Percentiles rank a stretch among this genome's conserved stretches.
Evolutionary conservation across 441 rosid genomes (phyloP).

Genomic region (Populus tomentosa): DNA sequence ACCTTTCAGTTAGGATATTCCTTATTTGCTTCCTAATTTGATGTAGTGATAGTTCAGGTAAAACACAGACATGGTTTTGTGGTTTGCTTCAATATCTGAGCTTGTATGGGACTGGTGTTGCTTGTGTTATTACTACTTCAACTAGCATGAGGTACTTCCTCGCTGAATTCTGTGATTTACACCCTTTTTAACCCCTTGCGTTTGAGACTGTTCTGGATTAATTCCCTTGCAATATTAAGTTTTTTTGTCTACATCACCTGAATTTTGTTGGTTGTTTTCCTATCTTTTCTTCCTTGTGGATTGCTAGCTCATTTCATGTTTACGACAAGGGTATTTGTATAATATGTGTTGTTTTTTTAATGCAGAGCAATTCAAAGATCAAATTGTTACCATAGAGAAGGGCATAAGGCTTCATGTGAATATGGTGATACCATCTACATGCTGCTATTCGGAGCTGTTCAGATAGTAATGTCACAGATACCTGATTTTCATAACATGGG

Average conservation of each 20-base stretch:
- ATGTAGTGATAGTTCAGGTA: constrained; percentile 36
- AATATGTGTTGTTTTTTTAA: not conserved
- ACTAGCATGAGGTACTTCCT: constrained; percentile 47
- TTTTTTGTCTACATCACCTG: not conserved
- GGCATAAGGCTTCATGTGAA: constrained; percentile 40
- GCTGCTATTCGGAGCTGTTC: constrained; percentile 45
- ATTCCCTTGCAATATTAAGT: not conserved
- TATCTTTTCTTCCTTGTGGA: not conserved
- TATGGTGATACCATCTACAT: constrained; percentile 32
- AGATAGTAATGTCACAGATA: constrained; percentile 48
- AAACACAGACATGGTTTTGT: constrained; percentile 38
- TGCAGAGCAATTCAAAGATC: constrained; percentile 53
- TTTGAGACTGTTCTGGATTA: too few species aligned
- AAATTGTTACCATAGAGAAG: constrained; percentile 54
- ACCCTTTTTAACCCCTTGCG: not conserved
- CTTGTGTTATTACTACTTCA: constrained; percentile 55
- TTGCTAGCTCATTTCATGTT: not conserved
- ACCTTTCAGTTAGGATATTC: not conserved
- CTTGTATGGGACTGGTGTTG: constrained; percentile 41
- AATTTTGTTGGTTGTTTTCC: not conserved
- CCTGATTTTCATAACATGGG: constrained; percentile 54
- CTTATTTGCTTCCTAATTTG: constrained; percentile 17
- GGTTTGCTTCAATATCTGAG: constrained; percentile 42
- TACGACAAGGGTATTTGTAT: not conserved
- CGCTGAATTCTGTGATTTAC: not conserved